Conservation (phyloP, 176 grass and related monocot species). For the Lolium perenne region DNA sequence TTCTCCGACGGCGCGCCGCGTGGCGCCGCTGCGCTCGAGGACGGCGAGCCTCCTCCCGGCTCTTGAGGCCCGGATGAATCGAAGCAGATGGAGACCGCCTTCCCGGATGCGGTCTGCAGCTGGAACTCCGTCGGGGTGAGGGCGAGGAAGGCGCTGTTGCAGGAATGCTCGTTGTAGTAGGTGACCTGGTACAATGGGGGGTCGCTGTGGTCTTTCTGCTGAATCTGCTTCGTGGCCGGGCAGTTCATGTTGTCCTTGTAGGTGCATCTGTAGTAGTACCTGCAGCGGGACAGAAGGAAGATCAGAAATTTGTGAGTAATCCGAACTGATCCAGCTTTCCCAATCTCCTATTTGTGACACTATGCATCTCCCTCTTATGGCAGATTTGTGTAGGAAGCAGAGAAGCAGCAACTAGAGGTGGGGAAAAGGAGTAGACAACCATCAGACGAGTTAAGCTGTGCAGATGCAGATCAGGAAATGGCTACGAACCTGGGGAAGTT, state of each 20-base stretch:
- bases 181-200: slow-evolving; percentile 71
- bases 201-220: slow-evolving; percentile 68
- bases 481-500: slow-evolving; percentile 54
- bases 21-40: slow-evolving; percentile 31
- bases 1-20: slow-evolving; percentile 27
- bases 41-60: slow-evolving; percentile 34
- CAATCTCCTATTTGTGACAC: not conserved
- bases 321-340: slow-evolving; percentile 11
- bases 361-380: not conserved
- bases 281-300: not conserved
- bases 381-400: not conserved
- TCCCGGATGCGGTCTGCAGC: slow-evolving; percentile 52
- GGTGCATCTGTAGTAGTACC: slow-evolving; percentile 75
- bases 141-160: slow-evolving; percentile 62
- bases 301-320: not conserved
- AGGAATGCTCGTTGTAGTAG: slow-evolving; percentile 70
- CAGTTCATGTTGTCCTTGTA: slow-evolving; percentile 71
- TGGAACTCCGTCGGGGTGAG: slow-evolving; percentile 59
- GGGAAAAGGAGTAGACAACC: not conserved
- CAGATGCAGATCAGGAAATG: no score
- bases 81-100: slow-evolving; percentile 72
- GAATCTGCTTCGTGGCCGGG: slow-evolving; percentile 68
- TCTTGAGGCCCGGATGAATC: slow-evolving; percentile 54
- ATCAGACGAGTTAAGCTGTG: not conserved
- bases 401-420: not conserved